Conservation (phyloP, 768 basidiomycete species). For the Hygrocybe coccinea region DNA sequence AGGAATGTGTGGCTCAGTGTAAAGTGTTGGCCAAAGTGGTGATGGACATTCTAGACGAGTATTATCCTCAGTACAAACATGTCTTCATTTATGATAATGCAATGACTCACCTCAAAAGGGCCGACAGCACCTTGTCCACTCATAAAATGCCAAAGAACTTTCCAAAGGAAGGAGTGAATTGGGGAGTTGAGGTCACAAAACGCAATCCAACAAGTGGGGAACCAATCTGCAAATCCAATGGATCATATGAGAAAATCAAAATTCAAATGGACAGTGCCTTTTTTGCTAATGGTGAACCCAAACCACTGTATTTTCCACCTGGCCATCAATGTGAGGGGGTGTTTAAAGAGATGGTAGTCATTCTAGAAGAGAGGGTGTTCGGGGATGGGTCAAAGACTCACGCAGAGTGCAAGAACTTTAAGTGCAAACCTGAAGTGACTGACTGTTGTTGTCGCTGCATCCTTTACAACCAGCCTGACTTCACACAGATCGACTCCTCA, state of each 20-base stretch:
- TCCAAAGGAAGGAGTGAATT: conserved; percentile 1
- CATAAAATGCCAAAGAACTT: conserved; percentile 18
- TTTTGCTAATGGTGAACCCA: conserved; percentile 20
- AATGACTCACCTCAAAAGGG: conserved; percentile 21
- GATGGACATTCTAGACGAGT: conserved; percentile 23
- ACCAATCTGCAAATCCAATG: conserved; percentile 16
- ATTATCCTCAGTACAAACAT: conserved; percentile 11
- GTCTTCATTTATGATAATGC: no score
- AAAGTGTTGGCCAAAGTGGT: conserved; percentile 7
- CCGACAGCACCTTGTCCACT: conserved; percentile 21
- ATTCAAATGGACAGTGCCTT: conserved; percentile 29
- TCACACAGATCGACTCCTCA: conserved; percentile 18
- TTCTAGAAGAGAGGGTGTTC: conserved; percentile 4
- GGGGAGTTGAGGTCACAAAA: neutral
- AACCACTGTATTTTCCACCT: conserved; percentile 28
- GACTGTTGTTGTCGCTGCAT: conserved; percentile 27
- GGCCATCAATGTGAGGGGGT: conserved; percentile 8
- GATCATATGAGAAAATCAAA: conserved; percentile 23
- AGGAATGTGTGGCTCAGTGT: no score
- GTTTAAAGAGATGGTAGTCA: conserved; percentile 7
- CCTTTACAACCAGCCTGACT: conserved; percentile 33
- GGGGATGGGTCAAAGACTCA: neutral
- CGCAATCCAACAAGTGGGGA: conserved; percentile 16
- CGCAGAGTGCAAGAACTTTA: conserved; percentile 4
- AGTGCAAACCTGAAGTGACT: conserved; percentile 6